Evolutionary conservation across 1,284 basidiomycete genomes (phyloP).

Genomic region (Xerocomus minutiporus): DNA sequence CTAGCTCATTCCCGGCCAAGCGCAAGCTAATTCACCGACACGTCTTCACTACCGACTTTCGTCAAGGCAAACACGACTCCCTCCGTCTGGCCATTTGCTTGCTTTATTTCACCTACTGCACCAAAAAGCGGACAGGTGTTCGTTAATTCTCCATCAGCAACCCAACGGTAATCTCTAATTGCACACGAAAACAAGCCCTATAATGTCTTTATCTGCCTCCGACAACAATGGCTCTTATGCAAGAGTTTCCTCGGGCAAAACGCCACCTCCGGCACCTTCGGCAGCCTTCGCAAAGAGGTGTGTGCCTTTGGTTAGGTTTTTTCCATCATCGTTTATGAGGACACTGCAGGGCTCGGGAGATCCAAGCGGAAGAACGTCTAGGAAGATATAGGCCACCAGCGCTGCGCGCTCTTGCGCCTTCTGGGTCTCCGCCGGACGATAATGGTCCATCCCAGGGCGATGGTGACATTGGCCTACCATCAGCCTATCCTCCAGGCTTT

Average conservation of each 20-base stretch:
- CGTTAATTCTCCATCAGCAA: constrained; percentile 41
- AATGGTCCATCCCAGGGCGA: constrained; percentile 55
- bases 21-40: constrained; percentile 33
- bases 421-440: constrained; percentile 70
- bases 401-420: constrained; percentile 65
- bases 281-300: constrained; percentile 85
- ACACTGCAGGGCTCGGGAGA: constrained; percentile 65
- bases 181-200: constrained; percentile 58
- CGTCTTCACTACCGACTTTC: constrained; percentile 23
- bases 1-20: constrained; percentile 27
- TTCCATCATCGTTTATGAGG: constrained; percentile 17
- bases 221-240: constrained; percentile 74
- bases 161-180: constrained; percentile 75
- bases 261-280: constrained; percentile 83
- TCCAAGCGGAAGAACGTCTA: constrained; percentile 71
- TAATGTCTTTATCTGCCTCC: constrained; percentile 83
- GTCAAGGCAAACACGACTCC: constrained; percentile 32
- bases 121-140: constrained; percentile 33
- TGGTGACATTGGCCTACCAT: constrained; percentile 54
- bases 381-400: constrained; percentile 75
- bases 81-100: constrained; percentile 15
- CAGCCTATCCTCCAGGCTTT: constrained; percentile 73
- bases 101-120: constrained; percentile 30
- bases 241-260: constrained; percentile 77
- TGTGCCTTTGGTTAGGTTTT: constrained; percentile 8